phyloP scores from a whole-genome alignment of 2,329 filamentous ascomycete species.

The Hortaea sp. region DNA sequence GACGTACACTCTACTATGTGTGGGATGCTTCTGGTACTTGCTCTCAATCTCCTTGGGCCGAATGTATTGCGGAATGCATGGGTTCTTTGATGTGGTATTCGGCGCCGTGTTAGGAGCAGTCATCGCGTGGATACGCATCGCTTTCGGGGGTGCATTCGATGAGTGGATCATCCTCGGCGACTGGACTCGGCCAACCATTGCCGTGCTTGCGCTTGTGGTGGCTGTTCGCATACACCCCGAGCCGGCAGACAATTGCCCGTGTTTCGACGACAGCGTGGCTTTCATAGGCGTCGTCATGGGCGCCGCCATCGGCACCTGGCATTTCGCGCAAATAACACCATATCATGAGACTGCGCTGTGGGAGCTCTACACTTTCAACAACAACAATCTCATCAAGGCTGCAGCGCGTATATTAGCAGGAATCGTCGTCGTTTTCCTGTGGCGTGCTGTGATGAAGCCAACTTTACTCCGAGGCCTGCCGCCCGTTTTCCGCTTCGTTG shows the following conservation, averaged over 20 bases:
- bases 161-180: constrained; percentile 57
- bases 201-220: constrained; percentile 57
- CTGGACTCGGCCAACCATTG: constrained; percentile 53
- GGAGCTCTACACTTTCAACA: constrained; percentile 26
- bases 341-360: constrained; percentile 4
- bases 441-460: constrained; percentile 86
- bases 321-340: constrained; percentile 38
- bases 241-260: constrained; percentile 77
- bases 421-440: constrained; percentile 74
- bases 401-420: constrained; percentile 64
- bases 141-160: constrained; percentile 53
- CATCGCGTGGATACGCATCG: constrained; percentile 47
- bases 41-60: constrained; percentile 82
- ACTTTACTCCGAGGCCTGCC: constrained; percentile 66
- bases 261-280: constrained; percentile 39
- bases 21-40: constrained; percentile 73
- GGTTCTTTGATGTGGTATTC: constrained; percentile 80
- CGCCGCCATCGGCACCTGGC: constrained; percentile 73
- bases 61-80: constrained; percentile 97
- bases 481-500: constrained; percentile 77
- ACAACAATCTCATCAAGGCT: constrained; percentile 56
- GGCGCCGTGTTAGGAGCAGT: constrained; percentile 67
- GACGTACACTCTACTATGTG: constrained; percentile 29
- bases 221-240: constrained; percentile 88
- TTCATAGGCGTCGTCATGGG: constrained; percentile 66